Evolutionary conservation across 2,329 filamentous ascomycete genomes (phyloP), one percentile per base, ranked within the genome.

Genomic region (Talaromyces funiculosus): DNA sequence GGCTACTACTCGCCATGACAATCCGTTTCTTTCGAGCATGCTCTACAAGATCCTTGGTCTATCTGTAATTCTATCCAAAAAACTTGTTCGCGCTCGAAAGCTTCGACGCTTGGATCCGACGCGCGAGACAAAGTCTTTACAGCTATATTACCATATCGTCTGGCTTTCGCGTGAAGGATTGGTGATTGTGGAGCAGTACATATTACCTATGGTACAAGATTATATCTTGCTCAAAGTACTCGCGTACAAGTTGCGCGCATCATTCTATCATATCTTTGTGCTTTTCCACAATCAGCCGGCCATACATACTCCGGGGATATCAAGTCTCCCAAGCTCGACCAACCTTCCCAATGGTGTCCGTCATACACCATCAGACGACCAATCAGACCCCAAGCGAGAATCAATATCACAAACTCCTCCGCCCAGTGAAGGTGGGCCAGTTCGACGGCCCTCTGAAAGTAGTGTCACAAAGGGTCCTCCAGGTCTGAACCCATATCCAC

Each of bases 261-360:
- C 91, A 20, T 96, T 97, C 72, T 94, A 95, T 68, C 93, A 99
- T 77, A 91, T 99, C 66, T 96, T 96, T 73, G 94, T 96, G 58
- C 83, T 97, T 12, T 97, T 97, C 71, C 91, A 97, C 78, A 97
- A 97, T 75, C 86, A 90, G 57, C 93, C 93, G 0, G 82, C 88
- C 0, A 84, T 96, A 60, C 87, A 86, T 47, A 79, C 82, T 37
- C 81, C 85, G 69, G 82, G 82, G 20, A 77, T 83, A 62, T 78
- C 80, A 47, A 71, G 68, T 62, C 70, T 74, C 10, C 68, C 69
- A 7, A 66, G 64, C 56, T 67, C 66, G 16, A 62, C 62, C 49
- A 65, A 71, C 57, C 49, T 74, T 63, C 43, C 69, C 59, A 66
- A 73, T 61, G 66, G 69, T 38, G 56, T 43, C 16, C 31, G 22